Percentiles rank a stretch among this genome's conserved stretches.
Conservation (phyloP, 2,329 filamentous ascomycete species). For the Penicillium sp. region DNA sequence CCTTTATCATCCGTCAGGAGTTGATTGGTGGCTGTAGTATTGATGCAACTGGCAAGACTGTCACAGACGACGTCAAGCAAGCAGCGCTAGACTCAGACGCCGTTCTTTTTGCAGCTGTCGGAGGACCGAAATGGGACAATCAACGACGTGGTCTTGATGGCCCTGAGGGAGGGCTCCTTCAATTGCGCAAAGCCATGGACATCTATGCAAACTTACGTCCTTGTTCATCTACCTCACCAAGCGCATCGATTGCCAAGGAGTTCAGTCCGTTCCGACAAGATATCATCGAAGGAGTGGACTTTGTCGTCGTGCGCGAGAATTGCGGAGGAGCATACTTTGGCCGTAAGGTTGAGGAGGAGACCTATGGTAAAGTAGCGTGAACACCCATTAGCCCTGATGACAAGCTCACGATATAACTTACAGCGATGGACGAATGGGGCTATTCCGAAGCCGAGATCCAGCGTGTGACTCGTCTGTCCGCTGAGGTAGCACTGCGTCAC, state of each 20-base stretch:
- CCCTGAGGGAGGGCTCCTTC: conserved; percentile 83
- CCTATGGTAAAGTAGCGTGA: conserved; percentile 32
- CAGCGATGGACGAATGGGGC: conserved; percentile 73
- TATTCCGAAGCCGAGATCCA: conserved; percentile 80
- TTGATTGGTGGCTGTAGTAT: conserved; percentile 86
- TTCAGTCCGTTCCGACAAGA: conserved; percentile 79
- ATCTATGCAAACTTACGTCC: conserved; percentile 90
- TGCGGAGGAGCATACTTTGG: conserved; percentile 47
- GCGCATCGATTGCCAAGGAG: conserved; percentile 68
- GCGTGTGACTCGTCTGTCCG: conserved; percentile 76
- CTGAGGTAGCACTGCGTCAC: conserved; percentile 71
- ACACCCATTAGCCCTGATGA: conserved; percentile 51
- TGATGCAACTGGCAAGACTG: conserved; percentile 69
- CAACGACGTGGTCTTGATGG: conserved; percentile 64
- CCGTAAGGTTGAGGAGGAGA: conserved; percentile 38
- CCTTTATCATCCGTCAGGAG: conserved; percentile 81
- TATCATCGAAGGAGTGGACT: conserved; percentile 80
- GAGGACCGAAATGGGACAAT: conserved; percentile 90
- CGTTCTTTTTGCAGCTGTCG: conserved; percentile 84
- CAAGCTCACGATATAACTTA: not conserved
- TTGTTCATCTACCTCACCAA: conserved; percentile 74
- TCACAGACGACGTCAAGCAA: conserved; percentile 75
- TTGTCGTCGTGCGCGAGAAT: conserved; percentile 58
- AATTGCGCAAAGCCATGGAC: conserved; percentile 81
- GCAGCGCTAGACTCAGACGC: conserved; percentile 81